Evolutionary conservation across 345 rosid genomes (phyloP).

Genomic region (Anastatica hierochuntica): DNA sequence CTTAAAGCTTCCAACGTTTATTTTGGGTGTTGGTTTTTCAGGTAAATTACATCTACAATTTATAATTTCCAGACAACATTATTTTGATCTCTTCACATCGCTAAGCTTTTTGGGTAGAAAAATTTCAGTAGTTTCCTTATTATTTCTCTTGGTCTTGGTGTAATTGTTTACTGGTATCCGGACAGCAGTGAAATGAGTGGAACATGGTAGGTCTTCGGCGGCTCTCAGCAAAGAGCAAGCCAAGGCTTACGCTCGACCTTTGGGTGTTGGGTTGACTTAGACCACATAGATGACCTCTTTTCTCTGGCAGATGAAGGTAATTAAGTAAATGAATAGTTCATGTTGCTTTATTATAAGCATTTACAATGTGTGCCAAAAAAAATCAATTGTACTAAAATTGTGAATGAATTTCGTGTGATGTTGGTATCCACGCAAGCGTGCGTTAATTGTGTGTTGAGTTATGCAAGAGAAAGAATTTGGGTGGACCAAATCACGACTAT

Average conservation of each 20-base stretch:
- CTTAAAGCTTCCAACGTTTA: no score
- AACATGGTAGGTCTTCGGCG: slow-evolving; percentile 75
- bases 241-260: slow-evolving; percentile 92
- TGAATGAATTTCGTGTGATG: not conserved
- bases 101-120: no score
- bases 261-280: slow-evolving; percentile 82
- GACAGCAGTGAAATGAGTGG: slow-evolving; percentile 19
- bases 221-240: slow-evolving; percentile 94
- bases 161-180: slow-evolving; percentile 6
- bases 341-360: not conserved
- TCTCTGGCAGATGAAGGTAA: slow-evolving; percentile 86
- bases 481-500: slow-evolving; percentile 87
- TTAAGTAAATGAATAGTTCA: not conserved
- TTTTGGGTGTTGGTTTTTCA: no score
- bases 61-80: no score
- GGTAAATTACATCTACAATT: no score
- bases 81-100: no score
- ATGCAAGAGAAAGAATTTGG: slow-evolving; percentile 95
- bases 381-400: not conserved
- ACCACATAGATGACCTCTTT: slow-evolving; percentile 59
- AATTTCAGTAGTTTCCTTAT: slow-evolving; percentile 51
- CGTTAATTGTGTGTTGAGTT: slow-evolving; percentile 66
- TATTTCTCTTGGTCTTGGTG: not conserved
- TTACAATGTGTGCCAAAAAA: no score
- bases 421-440: slow-evolving; percentile 66